Percentiles rank a stretch among this genome's conserved stretches.
phyloP scores from a whole-genome alignment of 345 rosid genomes.

The Dovyalis caffra region DNA sequence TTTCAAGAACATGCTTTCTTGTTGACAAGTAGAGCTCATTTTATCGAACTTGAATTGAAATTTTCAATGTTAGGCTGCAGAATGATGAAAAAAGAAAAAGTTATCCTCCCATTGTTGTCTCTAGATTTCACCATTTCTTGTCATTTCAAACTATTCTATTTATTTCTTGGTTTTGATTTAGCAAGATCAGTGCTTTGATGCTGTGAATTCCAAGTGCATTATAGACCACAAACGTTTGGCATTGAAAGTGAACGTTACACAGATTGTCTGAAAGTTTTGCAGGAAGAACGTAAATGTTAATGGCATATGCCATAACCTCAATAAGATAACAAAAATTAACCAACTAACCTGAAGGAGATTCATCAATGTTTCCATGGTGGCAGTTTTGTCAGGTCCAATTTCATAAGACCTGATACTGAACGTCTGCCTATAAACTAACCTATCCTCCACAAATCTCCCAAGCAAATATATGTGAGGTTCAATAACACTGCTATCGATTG shows the following conservation, averaged over 20 bases:
- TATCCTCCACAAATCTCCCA: constrained; percentile 19
- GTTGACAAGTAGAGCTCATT: too few species aligned
- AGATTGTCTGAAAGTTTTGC: background rate
- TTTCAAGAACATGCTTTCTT: too few species aligned
- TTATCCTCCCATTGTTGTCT: too few species aligned
- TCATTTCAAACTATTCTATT: too few species aligned
- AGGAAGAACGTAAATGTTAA: background rate
- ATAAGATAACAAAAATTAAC: background rate
- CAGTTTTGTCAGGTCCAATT: constrained; percentile 32
- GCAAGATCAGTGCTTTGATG: too few species aligned
- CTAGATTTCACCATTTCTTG: too few species aligned
- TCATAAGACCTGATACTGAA: constrained; percentile 27
- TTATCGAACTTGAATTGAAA: too few species aligned
- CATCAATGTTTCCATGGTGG: constrained; percentile 28
- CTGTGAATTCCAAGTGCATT: background rate
- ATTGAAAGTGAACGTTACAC: background rate
- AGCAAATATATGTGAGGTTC: constrained; percentile 30
- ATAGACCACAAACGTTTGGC: background rate
- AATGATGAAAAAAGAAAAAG: too few species aligned
- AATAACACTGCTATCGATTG: constrained; percentile 4
- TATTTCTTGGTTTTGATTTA: too few species aligned
- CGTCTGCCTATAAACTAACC: constrained; percentile 22
- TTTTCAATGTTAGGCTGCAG: too few species aligned
- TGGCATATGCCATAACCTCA: background rate
- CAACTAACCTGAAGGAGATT: constrained; percentile 29